Percentiles rank a stretch among this genome's conserved stretches.
These are phyloP conservation scores for Pecoramyces ruminantium DNA, from an alignment of 192 early-diverging fungal genomes.

Conservation along the genomic window DNA sequence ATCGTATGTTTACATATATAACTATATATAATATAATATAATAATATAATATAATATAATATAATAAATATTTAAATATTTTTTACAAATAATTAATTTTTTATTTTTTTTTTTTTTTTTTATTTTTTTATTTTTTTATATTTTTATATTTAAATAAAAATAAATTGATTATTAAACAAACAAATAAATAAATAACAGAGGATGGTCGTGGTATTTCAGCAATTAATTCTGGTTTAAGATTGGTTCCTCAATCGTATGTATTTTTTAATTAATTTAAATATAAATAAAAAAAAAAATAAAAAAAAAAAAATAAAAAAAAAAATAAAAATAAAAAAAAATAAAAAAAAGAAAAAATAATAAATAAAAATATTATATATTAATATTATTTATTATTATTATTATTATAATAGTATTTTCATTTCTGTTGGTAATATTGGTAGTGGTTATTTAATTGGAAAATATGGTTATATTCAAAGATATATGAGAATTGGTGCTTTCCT, in stretches of 20 bases:
- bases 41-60: too few relatives aligned
- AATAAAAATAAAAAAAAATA: too few relatives aligned
- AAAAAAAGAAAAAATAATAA: too few relatives aligned
- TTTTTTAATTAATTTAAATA: too few relatives aligned
- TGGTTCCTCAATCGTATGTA: not conserved
- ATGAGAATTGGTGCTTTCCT: not conserved
- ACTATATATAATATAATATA: too few relatives aligned
- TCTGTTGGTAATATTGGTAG: not conserved
- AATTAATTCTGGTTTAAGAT: not conserved
- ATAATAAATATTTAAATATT: too few relatives aligned
- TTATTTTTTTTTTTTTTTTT: too few relatives aligned
- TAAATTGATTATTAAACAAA: not conserved
- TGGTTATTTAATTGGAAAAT: not conserved
- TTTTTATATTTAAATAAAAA: not conserved
- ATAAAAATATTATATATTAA: too few relatives aligned
- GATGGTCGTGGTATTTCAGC: not conserved
- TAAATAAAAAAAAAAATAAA: too few relatives aligned
- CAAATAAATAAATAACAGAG: not conserved
- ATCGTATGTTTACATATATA: not conserved
- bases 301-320: too few relatives aligned
- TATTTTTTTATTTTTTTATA: not conserved
- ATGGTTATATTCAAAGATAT: not conserved
- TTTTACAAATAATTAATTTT: too few relatives aligned
- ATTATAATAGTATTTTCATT: not conserved
- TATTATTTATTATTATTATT: too few relatives aligned